A percentile compares a stretch with the other conserved stretches of the same genome.
Evolutionary conservation across 2,329 filamentous ascomycete genomes (phyloP).

Genomic region (Cercospora canescens): DNA sequence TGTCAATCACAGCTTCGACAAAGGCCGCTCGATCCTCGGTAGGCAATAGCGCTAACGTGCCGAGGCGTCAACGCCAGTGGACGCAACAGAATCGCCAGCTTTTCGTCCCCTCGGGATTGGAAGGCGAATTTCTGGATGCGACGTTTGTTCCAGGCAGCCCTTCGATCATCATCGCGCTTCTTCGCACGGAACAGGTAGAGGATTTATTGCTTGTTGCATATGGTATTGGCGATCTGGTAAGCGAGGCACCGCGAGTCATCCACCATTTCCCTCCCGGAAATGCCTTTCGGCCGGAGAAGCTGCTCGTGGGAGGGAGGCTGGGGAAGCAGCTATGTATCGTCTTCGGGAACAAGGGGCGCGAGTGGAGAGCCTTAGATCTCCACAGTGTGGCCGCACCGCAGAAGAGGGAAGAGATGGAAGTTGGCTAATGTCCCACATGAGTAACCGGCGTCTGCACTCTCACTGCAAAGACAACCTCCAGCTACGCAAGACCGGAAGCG

Average conservation of each 20-base stretch:
- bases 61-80: not conserved
- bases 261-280: conserved; percentile 50
- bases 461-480: too few species aligned
- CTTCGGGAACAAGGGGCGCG: conserved; percentile 53
- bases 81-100: not conserved
- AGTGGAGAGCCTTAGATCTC: conserved; percentile 59
- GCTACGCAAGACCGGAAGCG: too few species aligned
- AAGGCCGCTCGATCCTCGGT: not conserved
- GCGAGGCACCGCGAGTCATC: conserved; percentile 31
- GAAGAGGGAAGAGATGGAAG: not conserved
- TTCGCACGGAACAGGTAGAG: not conserved
- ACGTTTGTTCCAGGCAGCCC: conserved; percentile 9
- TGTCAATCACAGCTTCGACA: not conserved
- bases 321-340: conserved; percentile 56
- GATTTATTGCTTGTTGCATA: not conserved
- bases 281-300: conserved; percentile 49
- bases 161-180: not conserved
- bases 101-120: not conserved
- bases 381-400: not conserved
- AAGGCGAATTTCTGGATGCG: conserved; percentile 10
- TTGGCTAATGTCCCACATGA: too few species aligned
- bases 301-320: conserved; percentile 58
- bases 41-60: not conserved
- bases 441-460: too few species aligned
- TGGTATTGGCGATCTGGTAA: not conserved